Evolutionary conservation across 2,329 filamentous ascomycete genomes (phyloP).

Genomic region (Esteya vermicola): DNA sequence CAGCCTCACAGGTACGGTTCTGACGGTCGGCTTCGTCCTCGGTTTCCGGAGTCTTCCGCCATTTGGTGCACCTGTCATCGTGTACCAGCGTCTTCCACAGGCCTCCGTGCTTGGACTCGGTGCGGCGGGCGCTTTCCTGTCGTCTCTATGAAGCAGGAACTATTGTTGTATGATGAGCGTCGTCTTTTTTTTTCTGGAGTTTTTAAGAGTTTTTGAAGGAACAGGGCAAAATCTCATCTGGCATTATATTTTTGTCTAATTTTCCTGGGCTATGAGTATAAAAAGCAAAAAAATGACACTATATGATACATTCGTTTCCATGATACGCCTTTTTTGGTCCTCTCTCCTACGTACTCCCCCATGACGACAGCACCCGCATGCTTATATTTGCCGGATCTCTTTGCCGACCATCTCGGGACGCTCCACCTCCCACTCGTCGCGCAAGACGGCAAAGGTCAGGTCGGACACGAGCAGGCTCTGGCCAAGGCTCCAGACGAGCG

Average conservation of each 20-base stretch:
- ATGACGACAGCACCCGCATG: neutral
- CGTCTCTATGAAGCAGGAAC: neutral
- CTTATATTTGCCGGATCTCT: conserved; percentile 67
- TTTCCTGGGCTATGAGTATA: too few species aligned
- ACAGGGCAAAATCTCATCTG: neutral
- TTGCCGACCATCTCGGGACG: conserved; percentile 81
- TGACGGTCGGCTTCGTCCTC: conserved; percentile 21
- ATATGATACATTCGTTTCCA: too few species aligned
- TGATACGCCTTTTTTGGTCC: too few species aligned
- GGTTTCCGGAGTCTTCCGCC: conserved; percentile 25
- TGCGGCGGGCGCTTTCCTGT: neutral
- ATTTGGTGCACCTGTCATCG: conserved; percentile 29
- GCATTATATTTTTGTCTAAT: too few species aligned
- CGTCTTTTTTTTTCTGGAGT: neutral
- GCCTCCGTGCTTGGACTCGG: conserved; percentile 5
- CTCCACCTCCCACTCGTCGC: conserved; percentile 90
- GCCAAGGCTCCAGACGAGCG: conserved; percentile 91
- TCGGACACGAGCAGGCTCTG: conserved; percentile 80
- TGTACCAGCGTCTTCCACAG: conserved; percentile 22
- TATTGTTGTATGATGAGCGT: neutral
- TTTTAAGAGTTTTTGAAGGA: neutral
- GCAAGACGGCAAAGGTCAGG: conserved; percentile 70
- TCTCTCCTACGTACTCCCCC: too few species aligned
- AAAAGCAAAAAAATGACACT: too few species aligned
- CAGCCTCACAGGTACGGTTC: conserved; percentile 22